Percentiles rank a stretch among this genome's conserved stretches.
Evolutionary conservation across 2,329 filamentous ascomycete genomes (phyloP).

Genomic region (Penicillium sumatraense): DNA sequence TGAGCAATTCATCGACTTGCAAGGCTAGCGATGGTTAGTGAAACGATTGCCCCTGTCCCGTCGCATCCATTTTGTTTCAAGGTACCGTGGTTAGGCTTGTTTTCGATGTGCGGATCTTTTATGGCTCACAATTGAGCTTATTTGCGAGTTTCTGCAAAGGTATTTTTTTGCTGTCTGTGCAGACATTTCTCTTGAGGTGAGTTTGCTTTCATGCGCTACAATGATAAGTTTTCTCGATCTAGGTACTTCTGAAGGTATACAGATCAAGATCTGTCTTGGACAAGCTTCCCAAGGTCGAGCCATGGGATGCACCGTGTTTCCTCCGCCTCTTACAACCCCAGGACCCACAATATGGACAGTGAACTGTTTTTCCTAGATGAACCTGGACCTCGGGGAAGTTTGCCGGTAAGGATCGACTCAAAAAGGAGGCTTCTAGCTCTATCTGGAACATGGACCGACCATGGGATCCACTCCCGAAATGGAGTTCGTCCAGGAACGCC

Average conservation of each 20-base stretch:
- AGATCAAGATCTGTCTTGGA: not conserved
- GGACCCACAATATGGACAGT: not conserved
- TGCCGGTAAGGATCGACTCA: not conserved
- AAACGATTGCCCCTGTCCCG: constrained; percentile 3
- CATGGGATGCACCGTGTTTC: not conserved
- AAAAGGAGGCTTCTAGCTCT: constrained; percentile 1
- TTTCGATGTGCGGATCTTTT: constrained; percentile 2
- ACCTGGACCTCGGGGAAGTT: not conserved
- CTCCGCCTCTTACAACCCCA: not conserved
- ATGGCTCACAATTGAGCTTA: not conserved
- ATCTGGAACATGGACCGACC: constrained; percentile 1
- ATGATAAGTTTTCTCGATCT: not conserved
- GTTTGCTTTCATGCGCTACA: not conserved
- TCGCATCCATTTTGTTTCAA: not conserved
- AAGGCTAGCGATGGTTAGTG: not conserved
- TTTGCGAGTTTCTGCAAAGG: not conserved
- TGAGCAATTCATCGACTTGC: not conserved
- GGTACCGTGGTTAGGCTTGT: not conserved
- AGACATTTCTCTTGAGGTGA: not conserved
- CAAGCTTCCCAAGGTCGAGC: not conserved
- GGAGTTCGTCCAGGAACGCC: not conserved
- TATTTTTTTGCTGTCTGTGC: not conserved
- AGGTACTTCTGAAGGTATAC: not conserved
- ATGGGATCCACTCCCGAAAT: not conserved
- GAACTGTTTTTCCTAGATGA: constrained; percentile 2